These are phyloP conservation scores for Silene vulgaris DNA, from an alignment of 179 eudicot genomes.

Conservation along the genomic window DNA sequence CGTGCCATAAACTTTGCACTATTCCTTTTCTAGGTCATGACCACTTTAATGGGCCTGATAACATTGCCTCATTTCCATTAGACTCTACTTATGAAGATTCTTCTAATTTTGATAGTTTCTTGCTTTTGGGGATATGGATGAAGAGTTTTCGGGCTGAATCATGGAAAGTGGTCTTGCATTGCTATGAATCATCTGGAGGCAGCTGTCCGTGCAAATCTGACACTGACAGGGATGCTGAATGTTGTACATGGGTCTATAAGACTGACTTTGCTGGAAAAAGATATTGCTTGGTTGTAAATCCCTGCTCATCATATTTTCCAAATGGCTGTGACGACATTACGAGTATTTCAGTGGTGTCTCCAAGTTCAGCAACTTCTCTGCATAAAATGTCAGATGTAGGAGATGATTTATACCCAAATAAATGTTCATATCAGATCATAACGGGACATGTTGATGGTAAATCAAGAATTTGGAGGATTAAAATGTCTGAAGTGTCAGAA, in stretches of 20 bases:
- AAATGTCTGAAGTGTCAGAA: slow-evolving; percentile 30
- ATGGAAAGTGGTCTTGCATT: slow-evolving; percentile 63
- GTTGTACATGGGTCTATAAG: slow-evolving; percentile 34
- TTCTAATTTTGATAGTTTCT: slow-evolving; percentile 36
- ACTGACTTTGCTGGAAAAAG: slow-evolving; percentile 51
- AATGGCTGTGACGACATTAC: slow-evolving; percentile 48
- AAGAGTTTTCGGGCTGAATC: slow-evolving; percentile 55
- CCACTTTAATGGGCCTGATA: slow-evolving; percentile 39
- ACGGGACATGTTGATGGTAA: slow-evolving; percentile 76
- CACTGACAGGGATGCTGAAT: slow-evolving; percentile 26
- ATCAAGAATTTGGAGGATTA: slow-evolving; percentile 75
- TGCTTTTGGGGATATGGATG: slow-evolving; percentile 64
- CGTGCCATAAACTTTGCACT: slow-evolving; percentile 64
- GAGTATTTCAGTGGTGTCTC: slow-evolving; percentile 51
- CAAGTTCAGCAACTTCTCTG: slow-evolving; percentile 28
- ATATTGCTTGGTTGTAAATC: slow-evolving; percentile 46
- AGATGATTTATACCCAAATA: slow-evolving; percentile 28
- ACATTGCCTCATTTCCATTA: slow-evolving; percentile 56
- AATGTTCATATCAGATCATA: slow-evolving; percentile 59
- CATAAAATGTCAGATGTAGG: slow-evolving; percentile 31
- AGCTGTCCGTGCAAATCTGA: slow-evolving; percentile 25
- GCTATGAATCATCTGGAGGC: slow-evolving; percentile 37
- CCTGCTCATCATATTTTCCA: slow-evolving; percentile 54
- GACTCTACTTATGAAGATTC: slow-evolving; percentile 38
- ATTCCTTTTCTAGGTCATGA: slow-evolving; percentile 45